A percentile compares a stretch with the other conserved stretches of the same genome.
Evolutionary conservation across 108 stramenopile species (phyloP).

Genomic region (Cyclotella distinguenda): DNA sequence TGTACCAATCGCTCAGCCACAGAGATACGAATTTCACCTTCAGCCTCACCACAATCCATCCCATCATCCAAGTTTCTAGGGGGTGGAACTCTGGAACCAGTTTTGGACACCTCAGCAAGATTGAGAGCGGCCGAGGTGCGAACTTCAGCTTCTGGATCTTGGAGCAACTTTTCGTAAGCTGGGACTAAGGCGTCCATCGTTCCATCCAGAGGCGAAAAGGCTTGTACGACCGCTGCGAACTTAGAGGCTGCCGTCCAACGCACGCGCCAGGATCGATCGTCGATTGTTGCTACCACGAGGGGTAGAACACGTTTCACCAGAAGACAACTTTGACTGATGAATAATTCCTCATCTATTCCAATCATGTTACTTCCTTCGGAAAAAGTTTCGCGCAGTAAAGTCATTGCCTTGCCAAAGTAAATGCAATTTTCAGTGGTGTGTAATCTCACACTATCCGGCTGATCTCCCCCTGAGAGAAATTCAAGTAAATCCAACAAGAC

Average conservation of each 20-base stretch:
- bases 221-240: slow-evolving; percentile 76
- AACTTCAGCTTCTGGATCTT: slow-evolving; percentile 94
- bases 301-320: slow-evolving; percentile 71
- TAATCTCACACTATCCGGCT: slow-evolving; percentile 93
- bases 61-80: slow-evolving; percentile 35
- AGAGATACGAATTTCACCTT: slow-evolving; percentile 44
- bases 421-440: slow-evolving; percentile 92
- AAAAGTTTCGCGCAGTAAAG: slow-evolving; percentile 15
- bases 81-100: slow-evolving; percentile 51
- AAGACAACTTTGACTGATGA: slow-evolving; percentile 28
- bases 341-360: slow-evolving; percentile 21
- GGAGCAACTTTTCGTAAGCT: slow-evolving; percentile 86
- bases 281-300: slow-evolving; percentile 77
- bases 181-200: slow-evolving; percentile 77
- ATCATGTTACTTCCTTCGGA: slow-evolving; percentile 1
- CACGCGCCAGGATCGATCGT: slow-evolving; percentile 95
- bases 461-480: slow-evolving; percentile 86
- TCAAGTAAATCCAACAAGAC: slow-evolving; percentile 75
- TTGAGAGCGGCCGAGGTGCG: slow-evolving; percentile 90
- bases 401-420: slow-evolving; percentile 77
- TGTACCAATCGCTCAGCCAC: slow-evolving; percentile 78
- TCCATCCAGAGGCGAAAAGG: slow-evolving; percentile 57
- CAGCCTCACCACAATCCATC: slow-evolving; percentile 24
- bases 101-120: slow-evolving; percentile 77
- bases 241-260: slow-evolving; percentile 93